A percentile compares a stretch with the other conserved stretches of the same genome.
Conservation (phyloP, 2,329 filamentous ascomycete species). For the Eurotiales sp. region DNA sequence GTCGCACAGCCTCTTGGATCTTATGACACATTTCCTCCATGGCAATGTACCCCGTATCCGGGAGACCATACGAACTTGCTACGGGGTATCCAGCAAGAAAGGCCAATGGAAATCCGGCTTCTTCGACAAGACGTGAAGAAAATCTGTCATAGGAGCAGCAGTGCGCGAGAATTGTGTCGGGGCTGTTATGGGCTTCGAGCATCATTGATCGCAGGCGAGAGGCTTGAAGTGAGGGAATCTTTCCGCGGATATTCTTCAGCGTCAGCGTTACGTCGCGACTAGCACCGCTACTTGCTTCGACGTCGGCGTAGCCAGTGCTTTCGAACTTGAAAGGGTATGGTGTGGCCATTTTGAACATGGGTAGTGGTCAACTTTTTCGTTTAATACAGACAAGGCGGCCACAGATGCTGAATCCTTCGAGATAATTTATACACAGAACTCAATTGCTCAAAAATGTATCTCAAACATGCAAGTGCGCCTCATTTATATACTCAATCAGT, state of each 20-base stretch:
- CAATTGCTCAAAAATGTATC: too few relatives aligned
- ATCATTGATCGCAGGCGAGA: slow-evolving; percentile 34
- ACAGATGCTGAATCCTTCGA: too few relatives aligned
- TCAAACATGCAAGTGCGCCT: too few relatives aligned
- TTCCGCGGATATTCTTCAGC: background rate
- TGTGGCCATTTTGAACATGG: background rate
- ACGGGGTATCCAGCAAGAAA: slow-evolving; percentile 45
- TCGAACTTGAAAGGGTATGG: slow-evolving; percentile 1
- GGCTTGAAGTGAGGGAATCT: background rate
- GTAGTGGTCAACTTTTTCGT: too few relatives aligned
- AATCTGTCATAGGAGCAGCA: slow-evolving; percentile 47
- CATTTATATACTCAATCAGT: too few relatives aligned
- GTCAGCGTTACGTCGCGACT: background rate
- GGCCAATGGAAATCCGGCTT: slow-evolving; percentile 45
- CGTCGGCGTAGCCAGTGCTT: background rate
- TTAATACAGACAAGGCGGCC: too few relatives aligned
- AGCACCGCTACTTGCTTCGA: background rate
- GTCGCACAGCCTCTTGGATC: slow-evolving; percentile 40
- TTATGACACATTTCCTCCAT: slow-evolving; percentile 45
- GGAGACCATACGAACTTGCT: slow-evolving; percentile 39
- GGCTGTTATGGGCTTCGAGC: slow-evolving; percentile 38
- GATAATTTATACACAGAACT: too few relatives aligned
- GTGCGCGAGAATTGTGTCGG: slow-evolving; percentile 43
- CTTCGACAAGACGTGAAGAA: slow-evolving; percentile 48
- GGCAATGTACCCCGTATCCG: slow-evolving; percentile 49